Evolutionary conservation across 257 asterid genomes (phyloP), one percentile per base, ranked within the genome.

Genomic region (Echites panduratus): DNA sequence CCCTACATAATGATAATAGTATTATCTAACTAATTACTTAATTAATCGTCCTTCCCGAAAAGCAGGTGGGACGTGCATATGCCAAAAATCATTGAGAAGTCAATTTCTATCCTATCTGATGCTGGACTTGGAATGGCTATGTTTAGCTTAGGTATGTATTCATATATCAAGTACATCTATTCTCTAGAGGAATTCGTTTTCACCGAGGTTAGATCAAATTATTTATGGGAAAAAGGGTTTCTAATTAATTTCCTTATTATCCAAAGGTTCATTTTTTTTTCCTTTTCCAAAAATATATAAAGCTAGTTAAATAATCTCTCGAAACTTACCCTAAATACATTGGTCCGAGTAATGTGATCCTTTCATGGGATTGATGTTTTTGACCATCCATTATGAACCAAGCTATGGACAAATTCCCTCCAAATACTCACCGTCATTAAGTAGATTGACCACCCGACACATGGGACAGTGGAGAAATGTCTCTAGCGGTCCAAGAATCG

Each of bases 51-150:
- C 16, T 19, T 50, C 43, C n/a, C 41, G 19, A 47, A 38, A 9
- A 77, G 70, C 85, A 95, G 99, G 91, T 95, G 98, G 98, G 20
- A 87, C 79, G 85, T 95, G 73, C 87, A 87, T 1, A 95, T 95
- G 99, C 99, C 99, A 32, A 81, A 53, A 59, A 81, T 94, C 40
- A 59, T 94, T 24, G 85, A 79, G 49, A 79, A 76, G 53, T 94
- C 99, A 1, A 94, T 94, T 78, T 68, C 91, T 17, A 89, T 94
- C 52, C 86, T 94, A 45, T 94, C 98, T 0, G 92, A 94, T 77
- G 98, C 99, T 69, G 99, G 99, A 24, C 98, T 94, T 66, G 99
- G 99, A 73, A 94, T 91, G 99, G 97, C 97, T 47, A 94, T 94
- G 99, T 94, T 91, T 80, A 91, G 98, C 80, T 84, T 91, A 79